Percentiles rank a stretch among this genome's conserved stretches.
Conservation (phyloP, 2,329 filamentous ascomycete genomes). For the Hypomyces perniciosus region DNA sequence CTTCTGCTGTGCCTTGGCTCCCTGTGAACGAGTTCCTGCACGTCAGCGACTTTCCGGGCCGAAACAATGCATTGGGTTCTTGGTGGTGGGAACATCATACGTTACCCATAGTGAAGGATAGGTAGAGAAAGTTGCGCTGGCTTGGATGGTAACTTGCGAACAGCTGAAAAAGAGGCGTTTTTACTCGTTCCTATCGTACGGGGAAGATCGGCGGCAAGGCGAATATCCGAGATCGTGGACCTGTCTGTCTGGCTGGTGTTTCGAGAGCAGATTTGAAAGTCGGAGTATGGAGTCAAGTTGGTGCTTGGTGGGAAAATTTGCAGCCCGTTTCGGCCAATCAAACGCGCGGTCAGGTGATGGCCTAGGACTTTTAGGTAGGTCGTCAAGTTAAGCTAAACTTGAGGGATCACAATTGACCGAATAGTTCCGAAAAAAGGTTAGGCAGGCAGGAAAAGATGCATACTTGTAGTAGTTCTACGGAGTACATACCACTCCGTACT, state of each 20-base stretch:
- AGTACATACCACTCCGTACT: too few species aligned
- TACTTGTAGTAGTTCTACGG: too few species aligned
- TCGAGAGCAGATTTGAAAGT: too few species aligned
- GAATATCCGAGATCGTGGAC: too few species aligned
- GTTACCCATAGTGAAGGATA: slow-evolving; percentile 28
- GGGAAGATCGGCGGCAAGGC: too few species aligned
- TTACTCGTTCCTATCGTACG: too few species aligned
- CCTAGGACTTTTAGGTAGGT: too few species aligned
- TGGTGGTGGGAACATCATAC: slow-evolving; percentile 16
- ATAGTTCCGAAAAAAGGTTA: too few species aligned
- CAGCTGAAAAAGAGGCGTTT: neutral
- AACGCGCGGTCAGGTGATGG: neutral
- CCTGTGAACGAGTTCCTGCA: slow-evolving; percentile 31
- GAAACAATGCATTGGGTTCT: neutral
- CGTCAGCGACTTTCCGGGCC: slow-evolving; percentile 16
- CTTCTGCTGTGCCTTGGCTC: slow-evolving; percentile 64
- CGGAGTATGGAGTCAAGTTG: neutral
- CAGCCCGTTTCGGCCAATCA: neutral
- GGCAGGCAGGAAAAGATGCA: too few species aligned
- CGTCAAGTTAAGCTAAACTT: too few species aligned
- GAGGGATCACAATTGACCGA: too few species aligned
- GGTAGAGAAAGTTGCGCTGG: neutral
- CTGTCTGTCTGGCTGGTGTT: too few species aligned
- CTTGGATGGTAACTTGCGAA: neutral
- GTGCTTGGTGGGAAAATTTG: slow-evolving; percentile 12